These are phyloP conservation scores for Aspergillus persii DNA, from an alignment of 2,329 filamentous ascomycete species.

Conservation along the genomic window DNA sequence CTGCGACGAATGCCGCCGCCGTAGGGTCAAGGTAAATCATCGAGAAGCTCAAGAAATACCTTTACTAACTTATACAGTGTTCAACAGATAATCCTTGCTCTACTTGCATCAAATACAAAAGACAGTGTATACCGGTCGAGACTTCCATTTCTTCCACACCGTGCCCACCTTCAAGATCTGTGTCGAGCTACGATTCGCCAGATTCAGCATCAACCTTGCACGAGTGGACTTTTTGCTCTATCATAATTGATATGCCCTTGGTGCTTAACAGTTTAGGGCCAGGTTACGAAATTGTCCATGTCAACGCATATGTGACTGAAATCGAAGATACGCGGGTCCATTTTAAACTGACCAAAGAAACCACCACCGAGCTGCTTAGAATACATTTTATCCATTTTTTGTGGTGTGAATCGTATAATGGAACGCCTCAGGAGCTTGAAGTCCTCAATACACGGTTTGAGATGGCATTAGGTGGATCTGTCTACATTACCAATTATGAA, in stretches of 20 bases:
- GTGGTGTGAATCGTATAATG: neutral
- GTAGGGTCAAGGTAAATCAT: neutral
- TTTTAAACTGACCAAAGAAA: neutral
- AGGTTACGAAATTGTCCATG: neutral
- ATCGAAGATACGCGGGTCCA: neutral
- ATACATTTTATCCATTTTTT: neutral
- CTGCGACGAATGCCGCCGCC: neutral
- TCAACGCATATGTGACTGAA: neutral
- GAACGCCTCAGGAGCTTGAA: neutral
- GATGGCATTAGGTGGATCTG: neutral
- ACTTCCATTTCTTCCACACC: neutral
- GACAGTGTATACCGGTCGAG: neutral
- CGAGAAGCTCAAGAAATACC: neutral
- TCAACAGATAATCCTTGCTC: too few species aligned
- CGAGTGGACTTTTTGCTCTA: neutral
- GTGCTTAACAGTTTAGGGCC: neutral
- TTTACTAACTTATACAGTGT: neutral
- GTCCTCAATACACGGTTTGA: neutral
- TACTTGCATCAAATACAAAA: too few species aligned
- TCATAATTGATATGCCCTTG: too few species aligned
- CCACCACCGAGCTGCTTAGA: neutral
- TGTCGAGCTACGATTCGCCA: neutral
- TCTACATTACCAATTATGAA: neutral
- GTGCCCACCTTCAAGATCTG: neutral
- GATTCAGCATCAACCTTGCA: neutral